Base-by-base conservation (phyloP, 306 rosid species). In the Prunus kanzakura region DNA sequence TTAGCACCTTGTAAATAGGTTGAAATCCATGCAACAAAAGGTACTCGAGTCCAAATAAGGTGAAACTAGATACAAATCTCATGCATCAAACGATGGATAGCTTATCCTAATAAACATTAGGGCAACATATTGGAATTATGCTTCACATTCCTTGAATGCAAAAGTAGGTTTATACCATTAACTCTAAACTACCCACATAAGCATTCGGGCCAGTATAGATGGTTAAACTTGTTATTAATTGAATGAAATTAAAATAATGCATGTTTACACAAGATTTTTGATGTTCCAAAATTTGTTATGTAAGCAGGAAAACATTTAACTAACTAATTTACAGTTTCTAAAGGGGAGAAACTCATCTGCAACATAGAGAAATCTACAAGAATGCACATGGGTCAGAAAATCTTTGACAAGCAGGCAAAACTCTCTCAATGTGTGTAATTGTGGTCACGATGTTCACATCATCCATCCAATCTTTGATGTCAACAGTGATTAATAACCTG, bases 281-380 rank as follows among this genome's bases (percentile, higher is more conserved):
- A 80, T 82, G 82, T 82, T 84, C 84, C 84, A 78, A 78, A 78
- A 77, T 82, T 73, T 46, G 79, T 78, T 68, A 84, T 76, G 79
- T 82, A 67, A 74, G 87, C 81, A 83, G 61, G 72, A 55, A 85
- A 82, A 84, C 35, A 83, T 79, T 58, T 78, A 64, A 51, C 60
- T 52, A 75, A 88, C 60, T 52, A 75, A 88, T 91, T 89, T 92
- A 90, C 96, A 92, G 96, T 90, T 87, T 91, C 92, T 82, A 88
- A 73, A 90, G 98, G 84, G 92, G 83, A 92, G 96, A 89, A 86
- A 95, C 99, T 95, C 99, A 95, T 90, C 98, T 95, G 97, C 91
- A 87, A 91, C 87, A 83, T 78, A 80, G 89, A 61, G 84, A 81
- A 72, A 82, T 83, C 97, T 83, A 94, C 84, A 89, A 89, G 93